Evolutionary conservation across 495 filamentous ascomycete genomes (phyloP).

Genomic region (Neurospora cerealis): DNA sequence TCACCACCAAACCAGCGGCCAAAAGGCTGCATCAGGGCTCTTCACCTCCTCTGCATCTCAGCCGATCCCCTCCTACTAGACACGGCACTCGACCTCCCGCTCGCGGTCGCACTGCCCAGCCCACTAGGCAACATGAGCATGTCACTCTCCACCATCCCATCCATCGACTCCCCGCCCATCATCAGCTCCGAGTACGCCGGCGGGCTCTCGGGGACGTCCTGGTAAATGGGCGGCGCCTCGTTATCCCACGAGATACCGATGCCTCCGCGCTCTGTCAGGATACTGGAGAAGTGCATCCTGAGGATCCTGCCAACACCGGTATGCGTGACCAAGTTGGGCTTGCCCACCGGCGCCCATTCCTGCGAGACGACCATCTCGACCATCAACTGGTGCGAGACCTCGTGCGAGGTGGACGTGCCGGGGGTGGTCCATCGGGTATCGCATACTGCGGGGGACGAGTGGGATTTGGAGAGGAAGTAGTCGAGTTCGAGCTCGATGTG

Average conservation of each 20-base stretch:
- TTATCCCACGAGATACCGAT: slow-evolving; percentile 96
- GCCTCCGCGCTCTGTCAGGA: slow-evolving; percentile 73
- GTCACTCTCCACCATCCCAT: background rate
- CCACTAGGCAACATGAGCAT: background rate
- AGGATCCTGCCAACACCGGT: slow-evolving; percentile 87
- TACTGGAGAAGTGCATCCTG: slow-evolving; percentile 79
- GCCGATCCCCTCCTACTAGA: background rate
- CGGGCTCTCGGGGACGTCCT: slow-evolving; percentile 83
- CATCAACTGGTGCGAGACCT: slow-evolving; percentile 73
- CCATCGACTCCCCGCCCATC: slow-evolving; percentile 12
- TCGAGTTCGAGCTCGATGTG: slow-evolving; percentile 77
- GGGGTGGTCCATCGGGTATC: slow-evolving; percentile 55
- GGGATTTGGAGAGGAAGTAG: slow-evolving; percentile 48
- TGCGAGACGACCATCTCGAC: slow-evolving; percentile 92
- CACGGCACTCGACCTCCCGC: background rate
- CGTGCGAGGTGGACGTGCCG: slow-evolving; percentile 41
- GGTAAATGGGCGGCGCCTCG: slow-evolving; percentile 88
- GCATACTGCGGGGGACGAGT: slow-evolving; percentile 53
- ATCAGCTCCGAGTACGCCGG: slow-evolving; percentile 52
- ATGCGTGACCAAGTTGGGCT: slow-evolving; percentile 61
- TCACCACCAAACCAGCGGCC: background rate
- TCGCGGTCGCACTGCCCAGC: background rate
- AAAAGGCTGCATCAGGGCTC: background rate
- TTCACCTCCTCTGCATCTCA: slow-evolving; percentile 10
- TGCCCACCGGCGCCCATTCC: slow-evolving; percentile 69